phyloP scores from a whole-genome alignment of 208 protist species.

The Leishmania tropica region DNA sequence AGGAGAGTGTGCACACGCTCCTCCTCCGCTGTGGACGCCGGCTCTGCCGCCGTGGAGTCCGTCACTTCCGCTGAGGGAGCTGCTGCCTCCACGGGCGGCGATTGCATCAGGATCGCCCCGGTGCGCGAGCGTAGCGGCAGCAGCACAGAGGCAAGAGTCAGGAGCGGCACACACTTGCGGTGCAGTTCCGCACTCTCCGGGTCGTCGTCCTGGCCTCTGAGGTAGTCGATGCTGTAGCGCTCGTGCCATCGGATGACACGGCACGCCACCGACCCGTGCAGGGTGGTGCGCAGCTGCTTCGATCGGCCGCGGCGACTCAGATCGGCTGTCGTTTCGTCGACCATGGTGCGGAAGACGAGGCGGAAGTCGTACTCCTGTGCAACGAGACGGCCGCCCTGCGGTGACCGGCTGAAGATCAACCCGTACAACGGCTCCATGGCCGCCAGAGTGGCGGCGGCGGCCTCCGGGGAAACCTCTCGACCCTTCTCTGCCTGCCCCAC shows the following conservation, averaged over 20 bases:
- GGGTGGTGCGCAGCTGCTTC: slow-evolving; percentile 45
- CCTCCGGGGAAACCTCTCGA: too few species aligned
- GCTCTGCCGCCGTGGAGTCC: neutral
- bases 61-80: neutral
- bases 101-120: slow-evolving; percentile 11
- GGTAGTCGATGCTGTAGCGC: slow-evolving; percentile 64
- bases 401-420: slow-evolving; percentile 44
- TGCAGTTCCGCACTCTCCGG: slow-evolving; percentile 40
- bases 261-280: slow-evolving; percentile 63
- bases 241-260: slow-evolving; percentile 55
- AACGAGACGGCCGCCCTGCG: slow-evolving; percentile 44
- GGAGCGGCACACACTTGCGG: slow-evolving; percentile 60
- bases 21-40: neutral
- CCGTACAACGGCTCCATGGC: slow-evolving; percentile 21
- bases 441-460: neutral
- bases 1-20: neutral
- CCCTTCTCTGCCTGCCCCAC: neutral
- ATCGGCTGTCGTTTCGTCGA: slow-evolving; percentile 34
- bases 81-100: neutral
- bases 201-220: slow-evolving; percentile 45
- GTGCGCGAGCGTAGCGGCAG: slow-evolving; percentile 47
- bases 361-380: slow-evolving; percentile 43
- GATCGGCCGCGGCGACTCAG: slow-evolving; percentile 15
- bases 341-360: slow-evolving; percentile 43
- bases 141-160: slow-evolving; percentile 72